Base-by-base conservation (phyloP, 2,329 filamentous ascomycete species). In the Pseudonectria buxi region DNA sequence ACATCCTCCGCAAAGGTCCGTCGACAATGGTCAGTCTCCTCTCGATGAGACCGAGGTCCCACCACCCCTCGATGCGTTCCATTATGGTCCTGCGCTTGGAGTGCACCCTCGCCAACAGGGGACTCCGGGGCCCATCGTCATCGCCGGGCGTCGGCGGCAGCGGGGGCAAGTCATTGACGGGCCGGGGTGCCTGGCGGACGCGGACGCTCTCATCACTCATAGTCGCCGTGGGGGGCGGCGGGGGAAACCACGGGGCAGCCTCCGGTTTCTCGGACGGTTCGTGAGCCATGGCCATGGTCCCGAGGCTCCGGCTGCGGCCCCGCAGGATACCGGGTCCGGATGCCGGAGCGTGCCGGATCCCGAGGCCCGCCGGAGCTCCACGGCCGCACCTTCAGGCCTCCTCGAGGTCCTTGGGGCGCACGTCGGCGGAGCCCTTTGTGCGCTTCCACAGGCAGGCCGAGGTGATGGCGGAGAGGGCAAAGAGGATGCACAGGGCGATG, bases 401-500 rank as follows among this genome's bases (percentile, higher is more conserved):
- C 49, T 72, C 72, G 28, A 70, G 46, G 39, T 76, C 67, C 57
- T 74, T 73, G 36, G 62, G 56, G 3, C 55, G 43, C 4, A 59
- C 50, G 10, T 51, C 47, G 14, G 44, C 43, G 10, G 44, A 40
- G 29, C 61, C 54, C 61, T 74, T 75, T 53, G 71, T 64, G 49
- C 74, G 71, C 44, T 74, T 71, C 76, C 79, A 84, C 26, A 86
- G 65, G 47, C 77, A 76, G 36, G 68, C 60, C 22, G 69, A 72
- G 30, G 74, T 69, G 32, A 81, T 60, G 30, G 69, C 64, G 3
- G 78, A 81, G 40, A 85, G 71, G 42, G 76, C 71, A 52, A 85
- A 86, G 25, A 86, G 64, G 28, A 84, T 74, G 58, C 80, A 87
- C 32, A 94, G 72, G 4, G 80, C 80, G 59, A 95, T 89, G 58